These are phyloP conservation scores for Dalbergia oliveri DNA, from an alignment of 306 rosid species.

Conservation along the genomic window DNA sequence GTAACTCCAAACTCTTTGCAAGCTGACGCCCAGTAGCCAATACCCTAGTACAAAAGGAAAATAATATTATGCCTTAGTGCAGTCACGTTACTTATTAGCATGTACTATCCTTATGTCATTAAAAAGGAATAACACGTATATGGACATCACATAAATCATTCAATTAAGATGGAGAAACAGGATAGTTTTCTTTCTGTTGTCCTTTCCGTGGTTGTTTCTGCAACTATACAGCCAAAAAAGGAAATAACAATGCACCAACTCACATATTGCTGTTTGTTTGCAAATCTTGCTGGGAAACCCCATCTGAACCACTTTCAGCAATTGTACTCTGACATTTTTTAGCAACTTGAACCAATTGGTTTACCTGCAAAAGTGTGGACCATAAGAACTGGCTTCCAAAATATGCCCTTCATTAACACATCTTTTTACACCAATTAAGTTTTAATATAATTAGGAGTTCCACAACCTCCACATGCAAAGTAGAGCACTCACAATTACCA, in stretches of 20 bases:
- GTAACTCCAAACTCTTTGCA: constrained; percentile 91
- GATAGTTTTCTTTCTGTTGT: background rate
- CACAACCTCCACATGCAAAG: background rate
- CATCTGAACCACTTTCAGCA: constrained; percentile 90
- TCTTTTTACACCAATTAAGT: background rate
- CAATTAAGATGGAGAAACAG: background rate
- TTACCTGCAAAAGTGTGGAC: constrained; percentile 67
- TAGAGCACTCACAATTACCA: background rate
- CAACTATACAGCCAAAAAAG: background rate
- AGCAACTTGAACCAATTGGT: constrained; percentile 90
- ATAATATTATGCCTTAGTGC: constrained; percentile 20
- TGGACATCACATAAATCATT: background rate
- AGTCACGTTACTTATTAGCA: constrained; percentile 1
- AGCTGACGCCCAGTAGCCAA: constrained; percentile 93
- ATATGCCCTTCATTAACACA: background rate
- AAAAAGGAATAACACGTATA: background rate
- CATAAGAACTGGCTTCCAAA: constrained; percentile 26
- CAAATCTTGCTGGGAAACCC: constrained; percentile 90
- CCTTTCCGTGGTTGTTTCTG: background rate
- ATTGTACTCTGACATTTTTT: constrained; percentile 89
- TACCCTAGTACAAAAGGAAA: constrained; percentile 68
- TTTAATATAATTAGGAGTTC: background rate
- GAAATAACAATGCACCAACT: constrained; percentile 49
- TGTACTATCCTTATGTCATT: background rate
- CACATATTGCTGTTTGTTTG: constrained; percentile 94